These are phyloP conservation scores for Daldinia bambusicola DNA, from an alignment of 495 filamentous ascomycete genomes.

Conservation along the genomic window DNA sequence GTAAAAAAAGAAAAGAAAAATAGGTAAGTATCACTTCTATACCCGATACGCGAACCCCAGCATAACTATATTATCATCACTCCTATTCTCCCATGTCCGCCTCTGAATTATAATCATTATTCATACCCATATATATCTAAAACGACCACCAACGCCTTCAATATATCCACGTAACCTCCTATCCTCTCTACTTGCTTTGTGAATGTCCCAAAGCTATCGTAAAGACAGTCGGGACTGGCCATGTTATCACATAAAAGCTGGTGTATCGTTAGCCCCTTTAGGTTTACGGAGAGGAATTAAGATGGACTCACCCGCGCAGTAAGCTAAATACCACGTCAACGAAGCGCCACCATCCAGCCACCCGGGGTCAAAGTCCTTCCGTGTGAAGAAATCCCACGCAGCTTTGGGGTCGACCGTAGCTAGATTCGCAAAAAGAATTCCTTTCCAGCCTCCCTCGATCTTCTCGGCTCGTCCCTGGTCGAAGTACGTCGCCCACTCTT, in stretches of 20 bases:
- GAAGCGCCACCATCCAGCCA: constrained; percentile 90
- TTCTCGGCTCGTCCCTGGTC: constrained; percentile 65
- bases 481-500: constrained; percentile 91
- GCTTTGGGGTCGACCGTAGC: constrained; percentile 77
- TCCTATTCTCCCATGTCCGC: constrained; percentile 4
- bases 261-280: constrained; percentile 25
- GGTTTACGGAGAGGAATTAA: not conserved
- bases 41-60: not conserved
- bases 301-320: constrained; percentile 67
- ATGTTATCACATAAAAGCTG: constrained; percentile 46
- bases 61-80: not conserved
- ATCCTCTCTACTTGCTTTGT: not conserved
- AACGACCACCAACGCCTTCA: constrained; percentile 9
- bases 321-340: constrained; percentile 89
- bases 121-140: constrained; percentile 12
- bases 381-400: constrained; percentile 78
- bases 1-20: not conserved
- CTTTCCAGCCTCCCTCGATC: constrained; percentile 81
- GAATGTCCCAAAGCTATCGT: constrained; percentile 2
- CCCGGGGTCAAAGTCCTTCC: constrained; percentile 69
- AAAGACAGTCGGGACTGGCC: constrained; percentile 4
- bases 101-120: constrained; percentile 28
- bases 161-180: constrained; percentile 29
- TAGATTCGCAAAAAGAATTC: constrained; percentile 84
- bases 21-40: not conserved